These are phyloP conservation scores for Aspergillus sp. DNA, from an alignment of 2,329 filamentous ascomycete species.

Conservation along the genomic window DNA sequence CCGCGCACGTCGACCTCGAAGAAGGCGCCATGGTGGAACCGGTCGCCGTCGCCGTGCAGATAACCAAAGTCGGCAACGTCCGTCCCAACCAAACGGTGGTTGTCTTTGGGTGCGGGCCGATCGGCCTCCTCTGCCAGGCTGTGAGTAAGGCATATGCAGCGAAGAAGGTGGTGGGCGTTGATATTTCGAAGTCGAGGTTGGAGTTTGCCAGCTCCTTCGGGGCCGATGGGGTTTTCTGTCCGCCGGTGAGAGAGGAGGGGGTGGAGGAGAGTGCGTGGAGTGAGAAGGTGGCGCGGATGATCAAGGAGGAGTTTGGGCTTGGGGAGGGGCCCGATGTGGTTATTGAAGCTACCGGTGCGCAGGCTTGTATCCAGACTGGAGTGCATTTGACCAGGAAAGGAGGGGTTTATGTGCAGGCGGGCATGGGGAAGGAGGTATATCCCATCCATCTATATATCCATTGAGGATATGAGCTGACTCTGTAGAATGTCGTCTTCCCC, in stretches of 20 bases:
- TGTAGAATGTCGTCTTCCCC: conserved; percentile 46
- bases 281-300: conserved; percentile 34
- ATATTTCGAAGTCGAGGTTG: conserved; percentile 39
- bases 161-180: conserved; percentile 43
- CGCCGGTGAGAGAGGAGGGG: conserved; percentile 22
- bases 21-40: conserved; percentile 53
- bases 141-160: conserved; percentile 45
- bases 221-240: conserved; percentile 42
- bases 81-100: conserved; percentile 40
- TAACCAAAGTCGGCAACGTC: conserved; percentile 39
- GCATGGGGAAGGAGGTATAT: conserved; percentile 44
- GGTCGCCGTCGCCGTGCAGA: conserved; percentile 48
- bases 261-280: conserved; percentile 34
- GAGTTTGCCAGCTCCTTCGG: conserved; percentile 43
- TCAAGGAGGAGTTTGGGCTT: conserved; percentile 36
- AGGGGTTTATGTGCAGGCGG: conserved; percentile 49
- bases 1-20: conserved; percentile 43
- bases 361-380: conserved; percentile 46
- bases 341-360: conserved; percentile 45
- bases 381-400: conserved; percentile 43
- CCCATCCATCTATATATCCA: background rate
- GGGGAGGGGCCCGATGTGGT: conserved; percentile 47
- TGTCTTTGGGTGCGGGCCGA: conserved; percentile 48
- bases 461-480: background rate
- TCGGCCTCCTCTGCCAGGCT: conserved; percentile 45